Conservation (phyloP, 106 monocot genomes). For the Agapanthus africanus region DNA sequence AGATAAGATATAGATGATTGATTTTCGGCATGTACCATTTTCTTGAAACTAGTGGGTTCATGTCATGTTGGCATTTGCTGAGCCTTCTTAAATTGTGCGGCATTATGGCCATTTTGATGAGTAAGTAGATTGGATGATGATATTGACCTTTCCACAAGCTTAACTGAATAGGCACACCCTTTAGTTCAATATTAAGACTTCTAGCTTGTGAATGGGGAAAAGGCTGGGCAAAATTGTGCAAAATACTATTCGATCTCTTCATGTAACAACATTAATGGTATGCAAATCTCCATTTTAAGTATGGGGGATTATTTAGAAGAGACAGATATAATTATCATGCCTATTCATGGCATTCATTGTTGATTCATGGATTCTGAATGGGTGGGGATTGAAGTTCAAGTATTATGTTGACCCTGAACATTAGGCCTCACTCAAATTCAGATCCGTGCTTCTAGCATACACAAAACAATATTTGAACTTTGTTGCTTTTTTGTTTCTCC, state of each 20-base stretch:
- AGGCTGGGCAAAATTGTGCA: neutral
- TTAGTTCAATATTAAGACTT: neutral
- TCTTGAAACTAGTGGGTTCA: neutral
- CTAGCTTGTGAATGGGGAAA: neutral
- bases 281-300: neutral
- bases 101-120: neutral
- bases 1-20: too few relatives aligned
- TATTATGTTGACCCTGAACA: neutral
- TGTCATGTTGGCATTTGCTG: neutral
- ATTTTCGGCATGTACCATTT: neutral
- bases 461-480: neutral
- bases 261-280: neutral
- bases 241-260: neutral
- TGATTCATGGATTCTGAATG: neutral
- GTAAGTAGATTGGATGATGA: neutral
- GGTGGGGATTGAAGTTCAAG: neutral
- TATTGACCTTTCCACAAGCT: neutral
- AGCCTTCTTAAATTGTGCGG: neutral
- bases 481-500: neutral
- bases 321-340: neutral
- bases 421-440: neutral
- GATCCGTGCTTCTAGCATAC: neutral
- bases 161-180: too few relatives aligned
- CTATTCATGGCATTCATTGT: neutral
- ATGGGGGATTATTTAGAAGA: neutral